Evolutionary conservation across 1,284 basidiomycete species (phyloP).

Genomic region (Sanguinoderma infundibulare): DNA sequence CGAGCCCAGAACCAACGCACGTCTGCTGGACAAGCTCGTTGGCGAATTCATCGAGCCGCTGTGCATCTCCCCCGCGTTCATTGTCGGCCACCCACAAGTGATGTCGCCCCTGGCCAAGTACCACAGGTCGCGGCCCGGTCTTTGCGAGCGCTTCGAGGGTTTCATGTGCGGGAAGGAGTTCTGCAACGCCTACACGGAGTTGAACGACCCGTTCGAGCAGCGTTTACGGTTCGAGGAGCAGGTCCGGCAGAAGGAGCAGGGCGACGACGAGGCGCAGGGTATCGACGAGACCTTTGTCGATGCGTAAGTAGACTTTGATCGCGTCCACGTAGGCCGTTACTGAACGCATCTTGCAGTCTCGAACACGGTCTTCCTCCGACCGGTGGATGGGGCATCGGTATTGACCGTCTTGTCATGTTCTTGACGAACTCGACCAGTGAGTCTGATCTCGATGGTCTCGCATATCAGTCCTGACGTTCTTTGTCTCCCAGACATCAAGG

Average conservation of each 20-base stretch:
- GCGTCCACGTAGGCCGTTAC: constrained; percentile 6
- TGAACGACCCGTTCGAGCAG: constrained; percentile 98
- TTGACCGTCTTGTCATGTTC: constrained; percentile 97
- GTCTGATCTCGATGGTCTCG: constrained; percentile 36
- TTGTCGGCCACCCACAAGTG: constrained; percentile 98
- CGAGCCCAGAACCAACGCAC: constrained; percentile 95
- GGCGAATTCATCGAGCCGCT: constrained; percentile 98
- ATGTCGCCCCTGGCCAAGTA: constrained; percentile 99
- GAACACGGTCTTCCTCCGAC: constrained; percentile 98
- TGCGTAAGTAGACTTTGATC: constrained; percentile 59
- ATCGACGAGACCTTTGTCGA: constrained; percentile 95
- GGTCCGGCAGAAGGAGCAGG: constrained; percentile 88
- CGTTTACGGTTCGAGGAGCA: constrained; percentile 96
- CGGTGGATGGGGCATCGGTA: constrained; percentile 95
- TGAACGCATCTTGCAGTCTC: constrained; percentile 54
- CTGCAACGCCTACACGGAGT: constrained; percentile 97
- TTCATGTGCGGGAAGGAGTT: constrained; percentile 99
- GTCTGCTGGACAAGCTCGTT: constrained; percentile 97
- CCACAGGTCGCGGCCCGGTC: constrained; percentile 90
- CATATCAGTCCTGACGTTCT: constrained; percentile 26
- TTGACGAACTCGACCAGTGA: constrained; percentile 88
- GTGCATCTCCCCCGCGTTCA: constrained; percentile 97
- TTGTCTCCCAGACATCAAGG: constrained; percentile 77
- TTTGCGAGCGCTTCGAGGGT: constrained; percentile 98
- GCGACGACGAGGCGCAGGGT: constrained; percentile 98